Evolutionary conservation across 345 rosid species (phyloP).

Genomic region (Psidium friedrichsthalianum): DNA sequence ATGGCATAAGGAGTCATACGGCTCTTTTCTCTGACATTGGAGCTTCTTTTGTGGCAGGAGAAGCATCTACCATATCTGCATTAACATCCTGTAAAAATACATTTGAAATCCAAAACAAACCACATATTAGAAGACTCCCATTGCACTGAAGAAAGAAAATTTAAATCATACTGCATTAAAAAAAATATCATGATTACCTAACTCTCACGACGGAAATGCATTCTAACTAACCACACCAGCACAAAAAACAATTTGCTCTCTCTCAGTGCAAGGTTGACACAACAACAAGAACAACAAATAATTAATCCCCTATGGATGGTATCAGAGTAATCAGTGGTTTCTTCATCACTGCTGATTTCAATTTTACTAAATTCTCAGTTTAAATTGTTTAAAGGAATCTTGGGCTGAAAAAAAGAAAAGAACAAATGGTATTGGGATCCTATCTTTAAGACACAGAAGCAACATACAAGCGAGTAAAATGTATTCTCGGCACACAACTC

Average conservation of each 20-base stretch:
- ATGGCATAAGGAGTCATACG: slow-evolving; percentile 3
- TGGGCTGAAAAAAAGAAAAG: slow-evolving; percentile 1
- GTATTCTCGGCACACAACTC: background rate
- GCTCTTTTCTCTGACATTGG: slow-evolving; percentile 25
- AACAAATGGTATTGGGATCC: no score
- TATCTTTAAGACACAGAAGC: background rate
- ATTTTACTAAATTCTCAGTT: slow-evolving; percentile 5
- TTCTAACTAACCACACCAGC: background rate
- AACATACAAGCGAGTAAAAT: background rate
- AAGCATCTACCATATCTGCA: slow-evolving; percentile 51
- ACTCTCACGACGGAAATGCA: background rate
- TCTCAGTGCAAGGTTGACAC: background rate
- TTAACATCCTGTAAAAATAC: slow-evolving; percentile 25
- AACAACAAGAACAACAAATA: no score
- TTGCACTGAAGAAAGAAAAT: background rate
- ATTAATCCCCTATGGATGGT: no score
- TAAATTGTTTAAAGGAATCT: slow-evolving; percentile 5
- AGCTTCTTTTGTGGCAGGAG: slow-evolving; percentile 15
- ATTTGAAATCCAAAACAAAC: background rate
- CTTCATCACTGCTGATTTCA: slow-evolving; percentile 27
- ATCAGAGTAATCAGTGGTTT: slow-evolving; percentile 5
- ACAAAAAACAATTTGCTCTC: background rate
- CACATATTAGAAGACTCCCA: background rate
- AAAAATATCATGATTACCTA: background rate
- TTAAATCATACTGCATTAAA: background rate